Conservation (phyloP, 1,139 yeast genomes). For the Ogataea hybrid region DNA sequence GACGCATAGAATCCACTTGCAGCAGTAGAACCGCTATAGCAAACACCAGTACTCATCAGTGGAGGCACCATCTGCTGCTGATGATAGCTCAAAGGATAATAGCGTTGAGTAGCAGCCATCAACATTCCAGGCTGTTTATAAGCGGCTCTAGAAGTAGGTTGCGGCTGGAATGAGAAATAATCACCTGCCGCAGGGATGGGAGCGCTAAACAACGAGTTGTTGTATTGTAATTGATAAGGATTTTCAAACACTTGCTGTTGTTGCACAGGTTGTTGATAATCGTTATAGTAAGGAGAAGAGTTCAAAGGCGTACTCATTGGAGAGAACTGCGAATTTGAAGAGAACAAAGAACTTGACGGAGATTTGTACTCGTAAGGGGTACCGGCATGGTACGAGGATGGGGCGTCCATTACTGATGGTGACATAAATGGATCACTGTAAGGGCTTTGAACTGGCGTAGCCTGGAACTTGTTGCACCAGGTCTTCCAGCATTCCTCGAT, state of each 20-base stretch:
- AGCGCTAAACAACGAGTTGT: constrained; percentile 14
- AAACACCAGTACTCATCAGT: constrained; percentile 16
- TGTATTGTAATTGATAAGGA: constrained; percentile 25
- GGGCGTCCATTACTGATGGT: constrained; percentile 9
- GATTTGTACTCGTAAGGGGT: constrained; percentile 18
- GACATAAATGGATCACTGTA: constrained; percentile 13
- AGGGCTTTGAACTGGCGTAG: constrained; percentile 11
- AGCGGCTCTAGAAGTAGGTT: constrained; percentile 10
- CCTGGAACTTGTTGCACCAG: constrained; percentile 32
- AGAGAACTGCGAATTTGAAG: constrained; percentile 24
- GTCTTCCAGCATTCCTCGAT: constrained; percentile 35
- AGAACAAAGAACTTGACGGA: constrained; percentile 24
- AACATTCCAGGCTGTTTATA: constrained; percentile 12
- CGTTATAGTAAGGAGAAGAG: constrained; percentile 23
- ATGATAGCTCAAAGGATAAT: constrained; percentile 18
- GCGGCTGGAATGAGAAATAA: constrained; percentile 16
- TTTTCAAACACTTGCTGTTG: constrained; percentile 27
- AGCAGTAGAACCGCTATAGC: constrained; percentile 9
- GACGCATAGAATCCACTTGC: constrained; percentile 5
- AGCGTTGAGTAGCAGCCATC: constrained; percentile 16
- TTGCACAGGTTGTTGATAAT: constrained; percentile 17
- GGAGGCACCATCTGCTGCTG: constrained; percentile 15
- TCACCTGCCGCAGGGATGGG: constrained; percentile 11
- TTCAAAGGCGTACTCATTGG: constrained; percentile 23
- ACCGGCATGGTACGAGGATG: constrained; percentile 6